Evolutionary conservation across 2,329 filamentous ascomycete genomes (phyloP), one percentile per base, ranked within the genome.

Genomic region (Cercospora sojina): DNA sequence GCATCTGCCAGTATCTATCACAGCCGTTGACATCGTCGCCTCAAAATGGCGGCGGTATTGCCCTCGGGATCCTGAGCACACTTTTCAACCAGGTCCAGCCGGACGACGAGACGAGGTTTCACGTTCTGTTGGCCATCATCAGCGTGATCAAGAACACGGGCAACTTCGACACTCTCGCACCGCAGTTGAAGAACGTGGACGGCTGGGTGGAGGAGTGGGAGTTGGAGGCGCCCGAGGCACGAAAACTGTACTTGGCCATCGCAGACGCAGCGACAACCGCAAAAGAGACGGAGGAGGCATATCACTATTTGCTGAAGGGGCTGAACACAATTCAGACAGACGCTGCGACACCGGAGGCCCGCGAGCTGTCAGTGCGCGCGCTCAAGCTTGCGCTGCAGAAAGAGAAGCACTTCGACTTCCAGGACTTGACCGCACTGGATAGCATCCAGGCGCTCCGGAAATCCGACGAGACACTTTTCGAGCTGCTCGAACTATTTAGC

Each of bases 401-500:
- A 74, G 87, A 86, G 31, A 82, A 83, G 64, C 87, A 91, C 78
- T 91, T 88, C 79, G 89, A 91, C 80, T 91, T 91, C 81, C 87
- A 90, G 72, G 88, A 91, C 73, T 81, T 92, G 73, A 90, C 88
- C 59, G 84, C 85, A 43, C 86, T 90, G 70, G 88, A 91, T 76
- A 90, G 90, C 71, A 88, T 99, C 70, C 93, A 97, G 81, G 91
- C 91, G 16, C 89, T 99, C 59, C 88, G 89, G 77, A 90, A 94
- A 76, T 91, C 91, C 60, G 91, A 97, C 77, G 87, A 91, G 67
- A 85, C 91, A 71, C 92, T 94, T 81, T 93, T 91, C 74, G 92
- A 98, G 81, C 87, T 99, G 41, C 90, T 99, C 64, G 93, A 97
- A 76, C 92, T 98, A 76, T 97, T 98, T 81, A 91, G 92, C 73